Percentiles rank a stretch among this genome's conserved stretches.
These are phyloP conservation scores for Aspergillus japonicus DNA, from an alignment of 2,329 filamentous ascomycete species.

Conservation along the genomic window DNA sequence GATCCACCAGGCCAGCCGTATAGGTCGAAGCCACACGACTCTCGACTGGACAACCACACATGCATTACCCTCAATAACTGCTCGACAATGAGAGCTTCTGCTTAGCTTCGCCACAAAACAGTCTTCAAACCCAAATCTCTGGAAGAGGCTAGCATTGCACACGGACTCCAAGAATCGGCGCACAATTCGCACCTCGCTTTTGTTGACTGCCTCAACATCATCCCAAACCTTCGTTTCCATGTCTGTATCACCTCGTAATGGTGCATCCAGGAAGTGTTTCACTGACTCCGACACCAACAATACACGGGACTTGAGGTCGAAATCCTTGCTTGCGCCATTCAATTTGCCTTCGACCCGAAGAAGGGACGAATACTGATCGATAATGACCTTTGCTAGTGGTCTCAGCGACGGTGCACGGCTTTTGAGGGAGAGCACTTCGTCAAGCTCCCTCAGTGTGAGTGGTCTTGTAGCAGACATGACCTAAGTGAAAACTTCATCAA, in stretches of 20 bases:
- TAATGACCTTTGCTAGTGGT: constrained; percentile 24
- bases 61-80: no score
- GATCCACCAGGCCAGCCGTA: no score
- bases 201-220: constrained; percentile 18
- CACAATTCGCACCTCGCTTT: constrained; percentile 25
- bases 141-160: constrained; percentile 25
- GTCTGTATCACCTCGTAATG: background rate
- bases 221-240: background rate
- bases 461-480: constrained; percentile 11
- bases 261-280: constrained; percentile 16
- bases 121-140: constrained; percentile 28
- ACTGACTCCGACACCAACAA: constrained; percentile 25
- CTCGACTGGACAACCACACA: no score
- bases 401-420: constrained; percentile 26
- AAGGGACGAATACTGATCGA: constrained; percentile 26
- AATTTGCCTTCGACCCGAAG: constrained; percentile 14
- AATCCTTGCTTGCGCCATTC: no score
- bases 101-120: constrained; percentile 26
- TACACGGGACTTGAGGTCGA: constrained; percentile 1
- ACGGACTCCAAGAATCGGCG: constrained; percentile 26
- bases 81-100: no score
- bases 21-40: no score
- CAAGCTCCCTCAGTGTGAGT: constrained; percentile 18
- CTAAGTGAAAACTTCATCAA: constrained; percentile 27
- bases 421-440: constrained; percentile 23